Percentiles rank a stretch among this genome's conserved stretches.
Conservation (phyloP, 2,329 filamentous ascomycete species). For the Parastagonospora nodorum region DNA sequence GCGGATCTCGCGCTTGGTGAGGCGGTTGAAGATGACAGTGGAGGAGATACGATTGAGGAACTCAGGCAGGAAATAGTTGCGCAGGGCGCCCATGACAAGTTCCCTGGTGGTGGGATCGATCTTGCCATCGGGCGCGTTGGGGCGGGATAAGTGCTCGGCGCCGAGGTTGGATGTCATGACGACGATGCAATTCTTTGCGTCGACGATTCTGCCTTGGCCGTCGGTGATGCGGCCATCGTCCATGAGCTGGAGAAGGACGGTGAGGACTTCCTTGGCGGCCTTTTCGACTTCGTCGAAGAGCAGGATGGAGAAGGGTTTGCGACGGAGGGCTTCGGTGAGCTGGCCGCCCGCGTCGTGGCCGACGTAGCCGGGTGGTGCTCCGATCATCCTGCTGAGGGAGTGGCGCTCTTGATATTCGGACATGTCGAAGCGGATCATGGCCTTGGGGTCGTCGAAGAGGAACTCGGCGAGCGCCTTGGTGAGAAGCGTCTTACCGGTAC, state of each 20-base stretch:
- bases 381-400: conserved; percentile 94
- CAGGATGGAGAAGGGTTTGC: conserved; percentile 95
- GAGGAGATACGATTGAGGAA: conserved; percentile 98
- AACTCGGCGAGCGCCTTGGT: conserved; percentile 98
- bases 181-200: conserved; percentile 97
- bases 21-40: conserved; percentile 97
- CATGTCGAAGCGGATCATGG: conserved; percentile 99
- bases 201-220: conserved; percentile 91
- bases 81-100: conserved; percentile 86
- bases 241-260: conserved; percentile 98
- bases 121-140: conserved; percentile 75
- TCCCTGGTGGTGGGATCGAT: conserved; percentile 87
- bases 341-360: conserved; percentile 96
- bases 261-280: conserved; percentile 95
- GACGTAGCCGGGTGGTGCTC: conserved; percentile 94
- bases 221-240: conserved; percentile 98
- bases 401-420: conserved; percentile 99
- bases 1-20: conserved; percentile 86
- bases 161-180: conserved; percentile 99
- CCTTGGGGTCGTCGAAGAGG: conserved; percentile 93
- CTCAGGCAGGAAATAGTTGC: conserved; percentile 96
- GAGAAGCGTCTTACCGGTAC: conserved; percentile 95
- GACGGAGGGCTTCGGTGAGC: conserved; percentile 89
- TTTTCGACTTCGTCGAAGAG: conserved; percentile 99
- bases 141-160: conserved; percentile 87